Conservation (phyloP, 169 alveolate species). For the Eimeria falciformis region DNA sequence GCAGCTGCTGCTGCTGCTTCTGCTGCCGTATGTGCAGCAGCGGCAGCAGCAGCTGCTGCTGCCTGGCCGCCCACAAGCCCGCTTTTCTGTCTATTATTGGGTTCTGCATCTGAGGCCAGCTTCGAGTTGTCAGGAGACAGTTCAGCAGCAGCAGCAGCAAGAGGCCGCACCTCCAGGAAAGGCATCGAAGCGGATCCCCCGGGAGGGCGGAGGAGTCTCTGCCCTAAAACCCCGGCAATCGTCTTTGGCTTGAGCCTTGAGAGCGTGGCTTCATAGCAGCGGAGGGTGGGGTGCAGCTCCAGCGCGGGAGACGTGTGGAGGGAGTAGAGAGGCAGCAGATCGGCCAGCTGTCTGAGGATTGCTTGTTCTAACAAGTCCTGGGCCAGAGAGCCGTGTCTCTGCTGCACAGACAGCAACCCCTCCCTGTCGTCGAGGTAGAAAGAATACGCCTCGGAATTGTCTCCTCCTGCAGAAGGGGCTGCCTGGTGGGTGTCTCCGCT, state of each 20-base stretch:
- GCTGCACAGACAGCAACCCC: neutral
- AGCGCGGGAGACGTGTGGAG: conserved; percentile 48
- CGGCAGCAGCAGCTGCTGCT: conserved; percentile 18
- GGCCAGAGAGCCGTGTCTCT: conserved; percentile 4
- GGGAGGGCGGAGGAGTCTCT: neutral
- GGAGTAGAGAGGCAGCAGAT: conserved; percentile 61
- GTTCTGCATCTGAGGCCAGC: too few relatives aligned
- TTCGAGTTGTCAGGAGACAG: too few relatives aligned
- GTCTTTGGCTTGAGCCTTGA: conserved; percentile 55
- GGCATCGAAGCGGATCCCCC: neutral
- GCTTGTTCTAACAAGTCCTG: conserved; percentile 73
- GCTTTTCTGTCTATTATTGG: too few relatives aligned
- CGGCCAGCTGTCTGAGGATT: conserved; percentile 67
- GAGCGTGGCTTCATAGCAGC: conserved; percentile 44
- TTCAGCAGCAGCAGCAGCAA: neutral
- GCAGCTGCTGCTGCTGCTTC: neutral
- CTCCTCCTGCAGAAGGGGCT: conserved; percentile 3
- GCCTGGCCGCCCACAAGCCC: neutral
- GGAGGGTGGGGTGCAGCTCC: conserved; percentile 50
- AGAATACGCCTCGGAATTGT: neutral
- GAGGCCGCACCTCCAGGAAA: neutral
- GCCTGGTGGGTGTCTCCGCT: neutral
- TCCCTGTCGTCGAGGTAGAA: neutral
- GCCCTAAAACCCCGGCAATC: conserved; percentile 64
- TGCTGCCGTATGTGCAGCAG: neutral